Conservation (phyloP, 139 green algal genomes). For the Helicosporidium sp. region DNA sequence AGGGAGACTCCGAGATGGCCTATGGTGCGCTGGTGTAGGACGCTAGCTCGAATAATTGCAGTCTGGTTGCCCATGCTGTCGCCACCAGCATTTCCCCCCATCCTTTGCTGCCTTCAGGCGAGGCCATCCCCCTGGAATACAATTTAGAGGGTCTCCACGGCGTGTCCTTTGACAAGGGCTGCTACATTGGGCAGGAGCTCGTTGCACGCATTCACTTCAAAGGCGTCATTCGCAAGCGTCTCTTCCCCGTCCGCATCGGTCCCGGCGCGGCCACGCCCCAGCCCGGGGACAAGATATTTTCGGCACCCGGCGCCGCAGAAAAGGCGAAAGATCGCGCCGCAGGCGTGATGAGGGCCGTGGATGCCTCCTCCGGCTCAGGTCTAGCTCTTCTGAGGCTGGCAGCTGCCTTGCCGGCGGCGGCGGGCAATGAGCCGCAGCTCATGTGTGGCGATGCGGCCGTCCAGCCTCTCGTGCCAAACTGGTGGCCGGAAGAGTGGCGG, state of each 20-base stretch:
- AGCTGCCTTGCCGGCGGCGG: conserved; percentile 1
- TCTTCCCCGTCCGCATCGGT: conserved; percentile 33
- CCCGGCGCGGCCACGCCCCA: neutral
- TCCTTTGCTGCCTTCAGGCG: conserved; percentile 15
- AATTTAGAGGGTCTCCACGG: conserved; percentile 77
- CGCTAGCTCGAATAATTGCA: too few species aligned
- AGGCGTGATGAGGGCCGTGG: conserved; percentile 8
- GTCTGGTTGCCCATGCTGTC: neutral
- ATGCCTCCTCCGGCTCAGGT: conserved; percentile 11
- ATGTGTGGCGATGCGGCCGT: conserved; percentile 4
- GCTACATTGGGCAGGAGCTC: conserved; percentile 89
- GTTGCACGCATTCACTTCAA: conserved; percentile 49
- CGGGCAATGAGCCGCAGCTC: neutral
- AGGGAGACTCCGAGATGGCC: conserved; percentile 67
- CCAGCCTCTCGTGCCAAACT: conserved; percentile 12
- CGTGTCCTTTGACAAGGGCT: conserved; percentile 83
- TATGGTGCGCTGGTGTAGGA: conserved; percentile 28
- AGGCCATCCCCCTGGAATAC: conserved; percentile 72
- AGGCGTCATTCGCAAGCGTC: conserved; percentile 63
- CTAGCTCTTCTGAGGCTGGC: conserved; percentile 26
- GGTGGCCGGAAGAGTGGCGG: conserved; percentile 26
- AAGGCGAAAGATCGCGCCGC: neutral
- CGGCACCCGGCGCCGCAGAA: neutral
- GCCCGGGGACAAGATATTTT: neutral
- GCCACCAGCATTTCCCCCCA: neutral